Conservation (phyloP, 2,329 filamentous ascomycete genomes). For the Cladosporium sp. region DNA sequence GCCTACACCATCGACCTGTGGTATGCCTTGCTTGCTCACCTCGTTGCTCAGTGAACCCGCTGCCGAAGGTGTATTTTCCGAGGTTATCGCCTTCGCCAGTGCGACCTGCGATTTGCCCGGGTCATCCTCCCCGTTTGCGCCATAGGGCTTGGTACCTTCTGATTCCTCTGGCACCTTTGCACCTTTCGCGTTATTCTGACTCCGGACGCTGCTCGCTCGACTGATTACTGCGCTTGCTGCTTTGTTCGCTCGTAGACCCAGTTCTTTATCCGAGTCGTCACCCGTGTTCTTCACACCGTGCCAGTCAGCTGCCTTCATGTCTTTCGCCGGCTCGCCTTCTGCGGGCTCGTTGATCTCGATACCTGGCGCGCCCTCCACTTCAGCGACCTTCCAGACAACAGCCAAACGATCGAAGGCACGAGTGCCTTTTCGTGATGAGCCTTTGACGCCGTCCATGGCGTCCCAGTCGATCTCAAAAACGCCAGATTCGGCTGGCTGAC, state of each 20-base stretch:
- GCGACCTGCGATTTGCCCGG: not conserved
- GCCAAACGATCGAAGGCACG: constrained; percentile 76
- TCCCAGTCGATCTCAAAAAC: constrained; percentile 71
- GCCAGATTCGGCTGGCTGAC: constrained; percentile 63
- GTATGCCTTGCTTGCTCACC: not conserved
- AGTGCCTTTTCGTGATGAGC: constrained; percentile 75
- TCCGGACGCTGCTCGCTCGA: constrained; percentile 62
- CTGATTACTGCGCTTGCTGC: constrained; percentile 65
- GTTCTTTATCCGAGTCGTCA: constrained; percentile 50
- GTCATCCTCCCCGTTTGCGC: not conserved
- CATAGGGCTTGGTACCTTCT: not conserved
- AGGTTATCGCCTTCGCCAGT: not conserved
- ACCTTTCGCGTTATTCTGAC: not conserved
- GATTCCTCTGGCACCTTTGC: not conserved
- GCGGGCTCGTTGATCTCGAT: constrained; percentile 57
- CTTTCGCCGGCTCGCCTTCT: constrained; percentile 63
- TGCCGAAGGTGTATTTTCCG: not conserved
- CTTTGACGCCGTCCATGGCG: constrained; percentile 90
- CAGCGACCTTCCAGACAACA: constrained; percentile 70
- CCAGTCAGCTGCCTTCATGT: constrained; percentile 72
- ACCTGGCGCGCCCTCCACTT: constrained; percentile 17
- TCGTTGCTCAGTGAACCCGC: not conserved
- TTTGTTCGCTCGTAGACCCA: constrained; percentile 65
- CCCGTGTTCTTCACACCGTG: constrained; percentile 49
- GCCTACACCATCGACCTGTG: constrained; percentile 20